Evolutionary conservation across 2,329 filamentous ascomycete genomes (phyloP).

Genomic region (Orbilia blumenaviensis): DNA sequence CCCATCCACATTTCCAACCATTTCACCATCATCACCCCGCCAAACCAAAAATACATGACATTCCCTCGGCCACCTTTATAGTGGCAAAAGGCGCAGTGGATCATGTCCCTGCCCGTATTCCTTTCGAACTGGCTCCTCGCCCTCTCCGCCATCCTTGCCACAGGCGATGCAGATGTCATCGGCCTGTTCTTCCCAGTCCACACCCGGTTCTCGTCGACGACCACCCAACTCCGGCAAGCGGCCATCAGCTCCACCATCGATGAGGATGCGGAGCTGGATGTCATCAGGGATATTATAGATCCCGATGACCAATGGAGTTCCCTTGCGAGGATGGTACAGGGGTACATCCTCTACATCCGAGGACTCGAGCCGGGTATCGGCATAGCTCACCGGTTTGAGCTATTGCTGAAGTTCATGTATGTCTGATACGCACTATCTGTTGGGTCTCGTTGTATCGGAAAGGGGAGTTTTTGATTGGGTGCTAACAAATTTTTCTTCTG

Average conservation of each 20-base stretch:
- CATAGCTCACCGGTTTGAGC: conserved; percentile 29
- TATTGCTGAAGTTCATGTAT: conserved; percentile 49
- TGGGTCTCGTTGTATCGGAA: no score
- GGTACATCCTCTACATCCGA: conserved; percentile 48
- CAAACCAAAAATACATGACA: background rate
- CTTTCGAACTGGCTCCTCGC: conserved; percentile 29
- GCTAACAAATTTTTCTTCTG: background rate
- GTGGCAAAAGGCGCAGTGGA: background rate
- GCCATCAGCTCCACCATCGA: background rate
- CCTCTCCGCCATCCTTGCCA: conserved; percentile 24
- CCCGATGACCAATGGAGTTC: conserved; percentile 49
- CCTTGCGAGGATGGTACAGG: conserved; percentile 41
- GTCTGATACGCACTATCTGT: background rate
- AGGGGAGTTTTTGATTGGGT: no score
- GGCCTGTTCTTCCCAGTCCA: conserved; percentile 39
- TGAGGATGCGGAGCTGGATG: conserved; percentile 33
- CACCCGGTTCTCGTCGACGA: conserved; percentile 30
- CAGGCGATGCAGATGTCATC: conserved; percentile 20
- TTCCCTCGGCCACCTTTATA: background rate
- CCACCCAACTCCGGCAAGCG: conserved; percentile 22
- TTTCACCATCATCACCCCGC: background rate
- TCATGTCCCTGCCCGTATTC: conserved; percentile 6
- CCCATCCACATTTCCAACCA: background rate
- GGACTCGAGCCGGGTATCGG: conserved; percentile 11
- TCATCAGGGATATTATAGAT: conserved; percentile 28